Evolutionary conservation across 2,329 filamentous ascomycete species (phyloP).

Genomic region (Chaetomiaceae sp.): DNA sequence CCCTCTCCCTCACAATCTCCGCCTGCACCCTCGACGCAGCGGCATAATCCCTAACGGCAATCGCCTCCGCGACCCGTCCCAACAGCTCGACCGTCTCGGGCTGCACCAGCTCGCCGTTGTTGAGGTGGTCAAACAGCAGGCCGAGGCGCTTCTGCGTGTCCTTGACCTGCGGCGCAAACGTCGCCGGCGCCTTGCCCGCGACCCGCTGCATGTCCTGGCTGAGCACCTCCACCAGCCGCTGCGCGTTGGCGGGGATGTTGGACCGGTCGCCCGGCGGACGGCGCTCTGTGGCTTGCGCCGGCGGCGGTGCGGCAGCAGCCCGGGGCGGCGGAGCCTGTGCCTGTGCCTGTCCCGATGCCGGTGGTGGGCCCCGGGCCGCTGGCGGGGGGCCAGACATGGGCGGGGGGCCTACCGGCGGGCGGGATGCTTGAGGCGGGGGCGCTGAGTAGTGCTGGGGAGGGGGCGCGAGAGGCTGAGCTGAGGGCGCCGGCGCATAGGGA

Average conservation of each 20-base stretch:
- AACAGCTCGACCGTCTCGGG: constrained; percentile 69
- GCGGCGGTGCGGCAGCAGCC: constrained; percentile 31
- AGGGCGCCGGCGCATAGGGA: constrained; percentile 44
- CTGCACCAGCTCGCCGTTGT: constrained; percentile 87
- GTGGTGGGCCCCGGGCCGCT: constrained; percentile 31
- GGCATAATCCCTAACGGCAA: constrained; percentile 66
- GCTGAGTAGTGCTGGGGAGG: constrained; percentile 54
- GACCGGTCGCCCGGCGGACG: constrained; percentile 82
- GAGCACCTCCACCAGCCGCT: constrained; percentile 76
- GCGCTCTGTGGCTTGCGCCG: constrained; percentile 49
- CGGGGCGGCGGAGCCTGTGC: background rate
- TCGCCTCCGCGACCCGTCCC: constrained; percentile 57
- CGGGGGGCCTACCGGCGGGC: constrained; percentile 36
- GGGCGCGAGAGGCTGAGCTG: constrained; percentile 25
- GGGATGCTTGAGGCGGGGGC: constrained; percentile 43
- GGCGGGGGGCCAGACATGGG: constrained; percentile 40
- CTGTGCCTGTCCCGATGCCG: background rate
- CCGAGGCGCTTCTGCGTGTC: constrained; percentile 91
- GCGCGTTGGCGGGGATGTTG: constrained; percentile 75
- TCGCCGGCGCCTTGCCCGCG: constrained; percentile 76
- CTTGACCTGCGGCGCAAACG: constrained; percentile 82
- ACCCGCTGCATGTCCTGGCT: constrained; percentile 83
- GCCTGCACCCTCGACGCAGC: constrained; percentile 64
- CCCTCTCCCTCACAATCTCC: constrained; percentile 71
- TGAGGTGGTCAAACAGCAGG: constrained; percentile 93